phyloP scores from a whole-genome alignment of 2,329 filamentous ascomycete genomes.

The Allantophomopsis lycopodina region DNA sequence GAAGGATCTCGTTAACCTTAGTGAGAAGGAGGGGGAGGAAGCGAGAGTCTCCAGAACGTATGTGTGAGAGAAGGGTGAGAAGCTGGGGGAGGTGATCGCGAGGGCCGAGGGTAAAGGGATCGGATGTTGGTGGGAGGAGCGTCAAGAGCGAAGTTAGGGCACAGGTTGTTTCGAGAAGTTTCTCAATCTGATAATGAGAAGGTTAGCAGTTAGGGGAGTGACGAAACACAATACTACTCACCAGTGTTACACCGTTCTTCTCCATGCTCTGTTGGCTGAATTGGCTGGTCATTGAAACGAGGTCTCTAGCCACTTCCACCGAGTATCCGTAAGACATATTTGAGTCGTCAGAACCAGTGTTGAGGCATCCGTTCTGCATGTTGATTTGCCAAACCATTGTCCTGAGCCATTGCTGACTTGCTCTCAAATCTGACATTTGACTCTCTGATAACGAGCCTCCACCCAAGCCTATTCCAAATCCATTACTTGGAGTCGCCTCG shows the following conservation, averaged over 20 bases:
- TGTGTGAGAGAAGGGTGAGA: constrained; percentile 49
- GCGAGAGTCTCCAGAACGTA: constrained; percentile 63
- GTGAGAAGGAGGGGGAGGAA: constrained; percentile 65
- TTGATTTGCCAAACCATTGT: constrained; percentile 49
- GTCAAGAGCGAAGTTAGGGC: constrained; percentile 62
- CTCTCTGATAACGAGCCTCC: constrained; percentile 21
- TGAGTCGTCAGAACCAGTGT: constrained; percentile 31
- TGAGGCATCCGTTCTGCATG: constrained; percentile 37
- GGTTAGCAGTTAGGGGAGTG: constrained; percentile 2
- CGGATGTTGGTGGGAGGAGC: constrained; percentile 42
- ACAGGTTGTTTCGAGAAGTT: constrained; percentile 64
- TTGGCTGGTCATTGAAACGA: constrained; percentile 52
- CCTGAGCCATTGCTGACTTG: constrained; percentile 53
- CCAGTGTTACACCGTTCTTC: constrained; percentile 59
- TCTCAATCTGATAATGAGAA: constrained; percentile 47
- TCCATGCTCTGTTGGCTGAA: constrained; percentile 64
- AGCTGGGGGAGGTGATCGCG: constrained; percentile 62
- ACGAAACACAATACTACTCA: constrained; percentile 24
- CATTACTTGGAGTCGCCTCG: constrained; percentile 25
- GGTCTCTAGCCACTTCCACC: constrained; percentile 45
- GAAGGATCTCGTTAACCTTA: constrained; percentile 62
- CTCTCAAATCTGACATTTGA: constrained; percentile 38
- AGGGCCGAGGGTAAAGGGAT: constrained; percentile 52
- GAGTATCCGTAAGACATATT: constrained; percentile 49
- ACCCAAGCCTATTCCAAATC: too few species aligned